A percentile compares a stretch with the other conserved stretches of the same genome.
Evolutionary conservation across 2,329 filamentous ascomycete species (phyloP).

Genomic region (Emergomyces orientalis): DNA sequence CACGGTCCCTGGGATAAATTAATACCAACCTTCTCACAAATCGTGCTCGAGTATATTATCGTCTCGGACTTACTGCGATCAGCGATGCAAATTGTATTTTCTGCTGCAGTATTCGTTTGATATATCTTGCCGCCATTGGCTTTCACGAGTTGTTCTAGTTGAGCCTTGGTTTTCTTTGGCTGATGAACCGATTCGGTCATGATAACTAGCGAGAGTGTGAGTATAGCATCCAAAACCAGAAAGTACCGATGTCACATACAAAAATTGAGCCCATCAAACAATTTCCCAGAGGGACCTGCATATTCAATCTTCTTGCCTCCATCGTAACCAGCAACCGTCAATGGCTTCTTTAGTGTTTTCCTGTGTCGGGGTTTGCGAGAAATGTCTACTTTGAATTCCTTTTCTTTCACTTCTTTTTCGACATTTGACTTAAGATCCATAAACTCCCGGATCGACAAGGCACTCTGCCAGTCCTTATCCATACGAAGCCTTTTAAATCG

Average conservation of each 20-base stretch:
- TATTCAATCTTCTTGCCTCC: conserved; percentile 43
- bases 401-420: conserved; percentile 62
- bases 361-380: conserved; percentile 55
- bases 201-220: conserved; percentile 39
- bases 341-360: conserved; percentile 52
- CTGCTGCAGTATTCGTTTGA: conserved; percentile 57
- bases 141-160: conserved; percentile 74
- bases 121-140: conserved; percentile 70
- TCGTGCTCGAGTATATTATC: neutral
- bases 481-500: conserved; percentile 71
- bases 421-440: conserved; percentile 57
- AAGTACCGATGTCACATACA: conserved; percentile 36
- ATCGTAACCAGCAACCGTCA: conserved; percentile 65
- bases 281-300: conserved; percentile 47
- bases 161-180: conserved; percentile 62
- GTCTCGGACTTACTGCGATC: conserved; percentile 52
- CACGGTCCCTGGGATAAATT: conserved; percentile 48
- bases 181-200: conserved; percentile 51
- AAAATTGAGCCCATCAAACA: conserved; percentile 71
- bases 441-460: conserved; percentile 71
- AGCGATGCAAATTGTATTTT: conserved; percentile 61
- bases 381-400: conserved; percentile 63
- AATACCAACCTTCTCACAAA: conserved; percentile 2
- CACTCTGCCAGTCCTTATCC: conserved; percentile 78
- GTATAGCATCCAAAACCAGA: conserved; percentile 11